phyloP scores from a whole-genome alignment of 2,329 filamentous ascomycete genomes.

The Epichloe sibirici region DNA sequence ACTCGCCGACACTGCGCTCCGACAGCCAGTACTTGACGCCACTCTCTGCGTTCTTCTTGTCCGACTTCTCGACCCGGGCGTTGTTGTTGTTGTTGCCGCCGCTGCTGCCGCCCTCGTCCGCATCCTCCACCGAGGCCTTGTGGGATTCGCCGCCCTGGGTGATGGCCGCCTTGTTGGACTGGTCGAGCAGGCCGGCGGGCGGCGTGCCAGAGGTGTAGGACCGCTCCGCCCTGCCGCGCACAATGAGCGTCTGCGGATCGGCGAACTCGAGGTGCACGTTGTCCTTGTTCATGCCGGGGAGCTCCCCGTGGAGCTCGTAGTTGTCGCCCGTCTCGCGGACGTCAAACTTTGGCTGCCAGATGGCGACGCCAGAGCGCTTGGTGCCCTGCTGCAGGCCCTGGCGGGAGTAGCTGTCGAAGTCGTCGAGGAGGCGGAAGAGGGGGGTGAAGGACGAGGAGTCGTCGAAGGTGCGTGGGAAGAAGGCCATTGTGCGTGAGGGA shows the following conservation, averaged over 20 bases:
- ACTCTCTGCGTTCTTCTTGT: constrained; percentile 15
- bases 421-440: constrained; percentile 46
- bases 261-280: constrained; percentile 64
- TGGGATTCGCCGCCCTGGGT: constrained; percentile 24
- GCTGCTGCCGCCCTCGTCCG: constrained; percentile 9
- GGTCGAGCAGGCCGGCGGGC: constrained; percentile 32
- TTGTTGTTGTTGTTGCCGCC: no score
- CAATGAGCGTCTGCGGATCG: constrained; percentile 54
- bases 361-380: constrained; percentile 16
- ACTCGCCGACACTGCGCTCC: constrained; percentile 51
- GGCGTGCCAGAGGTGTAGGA: constrained; percentile 36
- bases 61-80: constrained; percentile 16
- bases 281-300: constrained; percentile 60
- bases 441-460: constrained; percentile 36
- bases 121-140: constrained; percentile 51
- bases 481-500: constrained; percentile 38
- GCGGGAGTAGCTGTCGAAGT: constrained; percentile 40
- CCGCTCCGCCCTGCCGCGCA: constrained; percentile 55
- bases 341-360: constrained; percentile 61
- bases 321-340: constrained; percentile 50
- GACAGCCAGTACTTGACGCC: constrained; percentile 52
- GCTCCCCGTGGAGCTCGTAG: constrained; percentile 66
- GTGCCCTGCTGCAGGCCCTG: constrained; percentile 14
- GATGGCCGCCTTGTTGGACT: constrained; percentile 18
- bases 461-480: constrained; percentile 43